Conservation (phyloP, 768 basidiomycete genomes). For the Trametes sanguinea region DNA sequence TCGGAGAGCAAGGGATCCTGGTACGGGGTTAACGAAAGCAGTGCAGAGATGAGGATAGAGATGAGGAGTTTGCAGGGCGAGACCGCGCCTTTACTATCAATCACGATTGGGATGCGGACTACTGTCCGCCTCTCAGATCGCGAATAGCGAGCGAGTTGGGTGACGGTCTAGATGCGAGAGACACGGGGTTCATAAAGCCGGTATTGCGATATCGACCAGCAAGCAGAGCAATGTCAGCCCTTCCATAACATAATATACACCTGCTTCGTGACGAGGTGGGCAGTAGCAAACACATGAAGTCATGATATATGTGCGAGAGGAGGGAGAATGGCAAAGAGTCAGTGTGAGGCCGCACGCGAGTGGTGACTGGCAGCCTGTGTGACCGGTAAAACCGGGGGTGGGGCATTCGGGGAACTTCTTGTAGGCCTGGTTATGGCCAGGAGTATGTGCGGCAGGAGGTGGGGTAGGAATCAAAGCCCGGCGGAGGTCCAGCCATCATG, state of each 20-base stretch:
- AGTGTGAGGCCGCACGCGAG: background rate
- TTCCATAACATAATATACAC: conserved; percentile 7
- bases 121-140: conserved; percentile 8
- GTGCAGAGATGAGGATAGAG: background rate
- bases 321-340: background rate
- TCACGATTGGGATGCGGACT: background rate
- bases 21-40: background rate
- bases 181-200: background rate
- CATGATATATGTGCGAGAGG: background rate
- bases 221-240: background rate
- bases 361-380: conserved; percentile 1
- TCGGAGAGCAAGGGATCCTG: background rate
- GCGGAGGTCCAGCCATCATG: conserved; percentile 26
- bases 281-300: background rate
- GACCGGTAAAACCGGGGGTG: conserved; percentile 4
- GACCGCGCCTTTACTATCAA: background rate
- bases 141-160: background rate
- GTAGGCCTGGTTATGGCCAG: background rate
- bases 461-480: conserved; percentile 18
- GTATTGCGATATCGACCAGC: background rate
- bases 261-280: background rate
- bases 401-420: conserved; percentile 7
- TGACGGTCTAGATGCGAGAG: background rate
- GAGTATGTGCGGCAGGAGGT: conserved; percentile 7
- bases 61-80: too few relatives aligned